Evolutionary conservation across 345 rosid species (phyloP), one percentile per base, ranked within the genome.

Genomic region (Murraya paniculata): DNA sequence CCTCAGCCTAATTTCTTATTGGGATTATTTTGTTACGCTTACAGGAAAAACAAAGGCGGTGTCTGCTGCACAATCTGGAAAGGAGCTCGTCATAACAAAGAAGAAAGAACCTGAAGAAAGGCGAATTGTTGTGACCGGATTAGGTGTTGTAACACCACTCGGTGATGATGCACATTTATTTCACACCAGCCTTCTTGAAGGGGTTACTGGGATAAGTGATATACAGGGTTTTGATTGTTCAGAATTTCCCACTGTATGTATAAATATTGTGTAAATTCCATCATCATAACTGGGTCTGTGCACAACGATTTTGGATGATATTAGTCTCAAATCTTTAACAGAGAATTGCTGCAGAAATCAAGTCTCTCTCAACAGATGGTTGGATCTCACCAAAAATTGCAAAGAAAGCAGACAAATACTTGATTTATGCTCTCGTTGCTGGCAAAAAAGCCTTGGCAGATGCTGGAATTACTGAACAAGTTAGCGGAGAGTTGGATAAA

Each of bases 281-380:
- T 10, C 6, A 64, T 64, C 38, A 5, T 64, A 64, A 7, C 5
- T 64, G 22, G 1, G 7, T 60, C 0, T 27, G 19, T 25, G 3
- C 27, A 24, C 0, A 9, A 19, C 35, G 22, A 5, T 8, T 0
- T 10, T 16, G 7, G 39, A n/a, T 8, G 4, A 9, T 39, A 41
- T 0, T 3, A 9, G 14, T 28, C 38, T 48, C 18, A 50, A 30
- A 14, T 50, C 61, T 50, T 45, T 45, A 0, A 33, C 64, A 83
- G 92, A 89, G 86, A 81, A 89, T 89, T 80, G 92, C 92, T 48
- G 92, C 88, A 74, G 89, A 87, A 80, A 86, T 87, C 80, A 89
- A 89, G 79, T 85, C 88, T 72, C 80, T 87, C 71, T 85, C 89
- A 21, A 81, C 85, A 35, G 91, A 85, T 65, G 89, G 89, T 39